Conservation (phyloP, 2,329 filamentous ascomycete genomes). For the Penicillium sp. region DNA sequence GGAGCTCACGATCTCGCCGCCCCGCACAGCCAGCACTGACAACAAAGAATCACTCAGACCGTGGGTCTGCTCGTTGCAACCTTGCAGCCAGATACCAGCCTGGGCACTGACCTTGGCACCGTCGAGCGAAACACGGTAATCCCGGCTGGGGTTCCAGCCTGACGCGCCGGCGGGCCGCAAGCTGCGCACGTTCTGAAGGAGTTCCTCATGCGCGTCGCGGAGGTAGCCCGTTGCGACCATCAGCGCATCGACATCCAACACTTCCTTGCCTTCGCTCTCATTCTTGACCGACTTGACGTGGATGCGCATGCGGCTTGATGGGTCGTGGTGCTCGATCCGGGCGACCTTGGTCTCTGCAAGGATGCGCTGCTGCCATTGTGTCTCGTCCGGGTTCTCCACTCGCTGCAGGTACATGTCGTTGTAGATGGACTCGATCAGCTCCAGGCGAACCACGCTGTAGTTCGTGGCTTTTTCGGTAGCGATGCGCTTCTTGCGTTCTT, state of each 20-base stretch:
- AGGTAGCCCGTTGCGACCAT: constrained; percentile 82
- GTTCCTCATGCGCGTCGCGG: constrained; percentile 65
- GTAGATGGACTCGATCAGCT: constrained; percentile 81
- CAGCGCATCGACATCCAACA: constrained; percentile 66
- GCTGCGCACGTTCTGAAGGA: constrained; percentile 59
- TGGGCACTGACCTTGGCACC: constrained; percentile 58
- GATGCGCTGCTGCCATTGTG: constrained; percentile 73
- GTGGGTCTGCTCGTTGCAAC: constrained; percentile 85
- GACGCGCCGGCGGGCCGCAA: constrained; percentile 54
- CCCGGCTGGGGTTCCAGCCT: constrained; percentile 60
- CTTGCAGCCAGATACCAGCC: constrained; percentile 83
- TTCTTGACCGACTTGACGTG: constrained; percentile 47
- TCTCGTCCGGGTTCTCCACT: constrained; percentile 60
- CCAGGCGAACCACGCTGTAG: constrained; percentile 86
- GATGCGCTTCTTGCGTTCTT: constrained; percentile 54
- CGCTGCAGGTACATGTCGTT: constrained; percentile 79
- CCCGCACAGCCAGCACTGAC: constrained; percentile 65
- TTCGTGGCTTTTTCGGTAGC: constrained; percentile 73
- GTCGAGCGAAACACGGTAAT: constrained; percentile 70
- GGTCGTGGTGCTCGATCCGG: constrained; percentile 48
- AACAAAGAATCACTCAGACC: constrained; percentile 76
- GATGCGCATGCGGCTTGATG: constrained; percentile 49
- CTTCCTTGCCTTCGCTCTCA: constrained; percentile 44
- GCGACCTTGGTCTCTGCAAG: constrained; percentile 59
- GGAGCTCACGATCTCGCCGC: constrained; percentile 67